Percentiles rank a stretch among this genome's conserved stretches.
phyloP scores from a whole-genome alignment of 129 eudicot genomes.

The Apium graveolens region DNA sequence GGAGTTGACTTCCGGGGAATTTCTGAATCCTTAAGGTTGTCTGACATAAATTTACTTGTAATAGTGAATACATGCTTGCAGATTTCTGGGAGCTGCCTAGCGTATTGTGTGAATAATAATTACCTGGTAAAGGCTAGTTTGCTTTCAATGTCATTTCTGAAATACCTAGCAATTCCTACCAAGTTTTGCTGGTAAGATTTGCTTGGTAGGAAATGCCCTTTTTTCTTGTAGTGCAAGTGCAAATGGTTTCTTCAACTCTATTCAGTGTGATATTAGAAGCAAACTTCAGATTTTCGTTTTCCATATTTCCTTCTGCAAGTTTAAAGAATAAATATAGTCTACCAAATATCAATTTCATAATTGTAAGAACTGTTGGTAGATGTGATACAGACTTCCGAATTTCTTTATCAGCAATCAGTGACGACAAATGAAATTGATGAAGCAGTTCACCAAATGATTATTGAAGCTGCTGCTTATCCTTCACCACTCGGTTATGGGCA shows the following conservation, averaged over 20 bases:
- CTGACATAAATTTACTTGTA: not conserved
- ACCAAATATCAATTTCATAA: not conserved
- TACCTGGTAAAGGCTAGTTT: not conserved
- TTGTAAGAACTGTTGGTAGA: not conserved
- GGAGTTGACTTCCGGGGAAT: not conserved
- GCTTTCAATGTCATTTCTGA: not conserved
- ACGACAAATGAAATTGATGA: conserved; percentile 90
- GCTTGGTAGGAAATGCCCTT: too few relatives aligned
- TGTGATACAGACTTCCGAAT: not conserved
- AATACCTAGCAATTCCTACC: too few relatives aligned
- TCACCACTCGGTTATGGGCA: conserved; percentile 97
- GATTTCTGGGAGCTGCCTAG: not conserved
- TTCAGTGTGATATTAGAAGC: not conserved
- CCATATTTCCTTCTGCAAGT: not conserved
- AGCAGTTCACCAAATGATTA: conserved; percentile 97
- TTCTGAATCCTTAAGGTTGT: not conserved
- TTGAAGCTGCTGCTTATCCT: conserved; percentile 95
- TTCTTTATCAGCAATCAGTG: conserved; percentile 67
- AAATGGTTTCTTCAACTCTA: too few relatives aligned
- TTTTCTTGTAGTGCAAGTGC: too few relatives aligned
- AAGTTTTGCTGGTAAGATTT: too few relatives aligned
- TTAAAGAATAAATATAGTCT: not conserved
- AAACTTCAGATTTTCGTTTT: not conserved
- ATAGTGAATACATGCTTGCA: not conserved
- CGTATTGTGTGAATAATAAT: not conserved